Evolutionary conservation across 768 basidiomycete genomes (phyloP), one percentile per base, ranked within the genome.

Genomic region (Exsudoporus frostii): DNA sequence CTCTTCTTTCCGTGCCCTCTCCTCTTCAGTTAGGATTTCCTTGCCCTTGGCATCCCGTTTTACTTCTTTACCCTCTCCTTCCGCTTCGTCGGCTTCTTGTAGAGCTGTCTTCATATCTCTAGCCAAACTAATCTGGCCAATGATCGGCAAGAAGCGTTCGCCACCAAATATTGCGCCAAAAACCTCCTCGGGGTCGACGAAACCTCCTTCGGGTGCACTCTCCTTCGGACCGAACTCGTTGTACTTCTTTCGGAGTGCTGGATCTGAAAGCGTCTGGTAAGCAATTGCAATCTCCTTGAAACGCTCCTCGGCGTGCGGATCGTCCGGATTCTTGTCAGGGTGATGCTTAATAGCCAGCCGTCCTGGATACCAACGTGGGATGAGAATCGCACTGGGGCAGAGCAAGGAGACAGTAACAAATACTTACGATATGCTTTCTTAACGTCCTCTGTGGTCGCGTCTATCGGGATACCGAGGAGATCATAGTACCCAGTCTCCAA

Each of bases 401-500:
- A 3, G 30, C 13, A 24, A 9, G 9, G 14, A 22, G 15, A 5
- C 0, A 38, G n/a, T 9, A 13, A 36, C 6, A 1, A 17, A 40
- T 7, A 51, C 75, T 55, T 64, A 86, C 93, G 83, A 72, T 96
- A 95, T 2, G 93, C 88, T 67, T 89, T 93, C 79, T 95, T 95
- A 66, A 96, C 79, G 45, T 95, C 92, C 17, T 92, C 91, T 5
- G 80, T 79, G 15, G 85, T 84, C 7, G 92, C 92, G 56, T 83
- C 80, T 17, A 88, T 77, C 0, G 86, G 70, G 1, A 95, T 79
- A 7, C 88, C 90, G 6, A 95, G 76, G 20, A 90, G 77, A 65
- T 96, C 92, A 63, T 95, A 96, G 71, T 94, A 95, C n/a, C 79
- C 85, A 1, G 88, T 93, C 65, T 96, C 92, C 34, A 96, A 73